Percentiles rank a stretch among this genome's conserved stretches.
These are phyloP conservation scores for Citrus trifoliata DNA, from an alignment of 345 rosid species.

Conservation along the genomic window DNA sequence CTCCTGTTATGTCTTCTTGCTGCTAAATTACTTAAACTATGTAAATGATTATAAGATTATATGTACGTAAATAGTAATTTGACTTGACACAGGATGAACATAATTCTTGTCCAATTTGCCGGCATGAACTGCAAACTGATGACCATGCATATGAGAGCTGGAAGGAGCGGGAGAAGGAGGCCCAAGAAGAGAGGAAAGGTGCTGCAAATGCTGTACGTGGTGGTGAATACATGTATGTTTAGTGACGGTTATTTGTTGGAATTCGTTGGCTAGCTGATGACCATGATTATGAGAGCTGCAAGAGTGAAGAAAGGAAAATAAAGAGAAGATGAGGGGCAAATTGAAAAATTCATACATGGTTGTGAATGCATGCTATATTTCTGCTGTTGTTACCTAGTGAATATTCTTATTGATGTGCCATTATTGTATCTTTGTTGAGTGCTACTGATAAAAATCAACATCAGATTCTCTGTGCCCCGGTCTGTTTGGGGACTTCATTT, in stretches of 20 bases:
- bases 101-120: slow-evolving; percentile 96
- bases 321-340: slow-evolving; percentile 69
- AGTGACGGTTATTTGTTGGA: slow-evolving; percentile 11
- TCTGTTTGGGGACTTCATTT: neutral
- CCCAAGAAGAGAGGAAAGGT: slow-evolving; percentile 86
- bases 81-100: slow-evolving; percentile 70
- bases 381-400: slow-evolving; percentile 5
- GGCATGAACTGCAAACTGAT: slow-evolving; percentile 82
- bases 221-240: slow-evolving; percentile 91
- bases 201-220: slow-evolving; percentile 91
- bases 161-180: slow-evolving; percentile 91
- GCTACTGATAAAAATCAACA: neutral
- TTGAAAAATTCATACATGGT: slow-evolving; percentile 64
- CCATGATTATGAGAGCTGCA: slow-evolving; percentile 67
- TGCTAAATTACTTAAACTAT: neutral
- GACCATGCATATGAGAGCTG: slow-evolving; percentile 89
- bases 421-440: neutral
- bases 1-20: neutral
- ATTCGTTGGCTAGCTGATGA: slow-evolving; percentile 49
- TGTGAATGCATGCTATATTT: slow-evolving; percentile 39
- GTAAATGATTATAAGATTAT: neutral
- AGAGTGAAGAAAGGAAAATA: slow-evolving; percentile 71
- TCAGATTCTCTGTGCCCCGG: neutral
- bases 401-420: neutral
- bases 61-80: neutral